Evolutionary conservation across 345 rosid species (phyloP).

Genomic region (Lepidium didymum): DNA sequence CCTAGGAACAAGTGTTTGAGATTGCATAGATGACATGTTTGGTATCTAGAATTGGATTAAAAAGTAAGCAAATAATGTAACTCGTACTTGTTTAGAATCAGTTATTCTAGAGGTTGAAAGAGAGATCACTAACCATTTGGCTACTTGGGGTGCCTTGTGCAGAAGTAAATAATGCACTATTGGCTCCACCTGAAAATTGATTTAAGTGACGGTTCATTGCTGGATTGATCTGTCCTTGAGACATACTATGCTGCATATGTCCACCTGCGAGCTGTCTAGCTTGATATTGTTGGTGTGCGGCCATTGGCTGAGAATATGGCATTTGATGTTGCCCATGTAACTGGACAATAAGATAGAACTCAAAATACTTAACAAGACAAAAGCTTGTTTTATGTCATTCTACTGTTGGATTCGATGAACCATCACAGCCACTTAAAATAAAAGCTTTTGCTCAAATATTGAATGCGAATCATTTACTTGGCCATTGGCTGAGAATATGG

Average conservation of each 20-base stretch:
- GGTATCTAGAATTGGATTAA: constrained; percentile 47
- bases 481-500: constrained; percentile 80
- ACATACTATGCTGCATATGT: constrained; percentile 69
- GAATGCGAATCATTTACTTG: no score
- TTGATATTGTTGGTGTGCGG: constrained; percentile 73
- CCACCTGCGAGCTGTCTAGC: constrained; percentile 75
- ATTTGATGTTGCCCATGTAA: constrained; percentile 85
- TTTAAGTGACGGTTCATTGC: constrained; percentile 71
- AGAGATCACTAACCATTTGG: constrained; percentile 60
- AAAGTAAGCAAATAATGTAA: not conserved
- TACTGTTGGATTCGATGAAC: not conserved
- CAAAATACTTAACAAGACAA: not conserved
- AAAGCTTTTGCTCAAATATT: not conserved
- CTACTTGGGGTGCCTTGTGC: constrained; percentile 76
- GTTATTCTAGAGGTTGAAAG: not conserved
- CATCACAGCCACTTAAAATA: not conserved
- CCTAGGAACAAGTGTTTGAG: constrained; percentile 58
- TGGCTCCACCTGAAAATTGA: constrained; percentile 76
- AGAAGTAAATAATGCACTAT: constrained; percentile 72
- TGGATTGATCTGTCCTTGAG: constrained; percentile 84
- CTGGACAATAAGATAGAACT: constrained; percentile 16
- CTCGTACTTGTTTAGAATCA: not conserved
- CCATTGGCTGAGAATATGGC: constrained; percentile 83
- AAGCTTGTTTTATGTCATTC: not conserved
- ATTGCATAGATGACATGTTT: constrained; percentile 72